phyloP scores from a whole-genome alignment of 108 stramenopile species.

The Pseudonitzschia pungens region DNA sequence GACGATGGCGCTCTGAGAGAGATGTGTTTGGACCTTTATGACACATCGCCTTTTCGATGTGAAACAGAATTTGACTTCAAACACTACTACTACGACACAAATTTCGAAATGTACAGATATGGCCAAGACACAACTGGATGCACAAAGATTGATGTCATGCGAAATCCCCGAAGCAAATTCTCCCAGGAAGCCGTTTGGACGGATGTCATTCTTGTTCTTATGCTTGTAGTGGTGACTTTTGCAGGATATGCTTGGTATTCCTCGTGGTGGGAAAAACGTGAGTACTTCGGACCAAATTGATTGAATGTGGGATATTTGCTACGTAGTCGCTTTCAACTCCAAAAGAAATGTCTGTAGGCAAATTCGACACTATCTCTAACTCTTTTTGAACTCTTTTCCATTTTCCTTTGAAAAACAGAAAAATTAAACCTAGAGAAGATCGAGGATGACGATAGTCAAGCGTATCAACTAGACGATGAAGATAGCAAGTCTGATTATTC shows the following conservation, averaged over 20 bases:
- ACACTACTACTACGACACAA: conserved; percentile 31
- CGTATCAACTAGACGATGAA: conserved; percentile 25
- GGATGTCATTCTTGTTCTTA: conserved; percentile 13
- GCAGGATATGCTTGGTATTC: conserved; percentile 16
- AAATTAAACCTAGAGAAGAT: conserved; percentile 36
- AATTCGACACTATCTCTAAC: conserved; percentile 11
- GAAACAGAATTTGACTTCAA: conserved; percentile 28
- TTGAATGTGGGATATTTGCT: not conserved
- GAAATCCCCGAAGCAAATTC: not conserved
- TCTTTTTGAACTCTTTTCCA: conserved; percentile 8
- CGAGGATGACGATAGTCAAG: conserved; percentile 20
- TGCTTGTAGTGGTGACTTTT: not conserved
- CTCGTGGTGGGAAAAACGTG: conserved; percentile 26
- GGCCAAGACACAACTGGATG: conserved; percentile 39
- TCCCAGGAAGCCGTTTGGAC: conserved; percentile 1
- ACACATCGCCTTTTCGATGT: conserved; percentile 14
- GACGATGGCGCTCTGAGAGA: conserved; percentile 28
- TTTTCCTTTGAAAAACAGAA: conserved; percentile 18
- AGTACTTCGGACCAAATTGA: not conserved
- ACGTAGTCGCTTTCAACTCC: not conserved
- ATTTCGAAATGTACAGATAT: conserved; percentile 36
- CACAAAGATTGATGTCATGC: conserved; percentile 18
- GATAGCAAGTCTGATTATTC: not conserved
- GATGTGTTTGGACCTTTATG: conserved; percentile 34
- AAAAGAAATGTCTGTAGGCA: conserved; percentile 5